A percentile compares a stretch with the other conserved stretches of the same genome.
Evolutionary conservation across 2,329 filamentous ascomycete genomes (phyloP).

Genomic region (Exophiala sideris): DNA sequence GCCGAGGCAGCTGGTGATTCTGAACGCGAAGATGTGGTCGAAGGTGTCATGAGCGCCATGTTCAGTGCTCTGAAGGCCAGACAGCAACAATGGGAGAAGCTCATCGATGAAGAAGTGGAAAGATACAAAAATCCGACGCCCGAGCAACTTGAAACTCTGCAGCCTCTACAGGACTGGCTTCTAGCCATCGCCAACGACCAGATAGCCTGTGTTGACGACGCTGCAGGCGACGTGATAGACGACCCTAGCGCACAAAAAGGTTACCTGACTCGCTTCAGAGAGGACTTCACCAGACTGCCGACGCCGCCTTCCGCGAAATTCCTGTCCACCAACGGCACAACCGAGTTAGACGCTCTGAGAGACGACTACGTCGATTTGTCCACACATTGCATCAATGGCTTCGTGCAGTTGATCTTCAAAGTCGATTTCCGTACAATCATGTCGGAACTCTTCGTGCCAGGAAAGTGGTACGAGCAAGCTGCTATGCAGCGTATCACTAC

Average conservation of each 20-base stretch:
- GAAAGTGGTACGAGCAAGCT: slow-evolving; percentile 77
- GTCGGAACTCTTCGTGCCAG: slow-evolving; percentile 80
- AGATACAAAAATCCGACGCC: slow-evolving; percentile 61
- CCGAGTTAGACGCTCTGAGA: slow-evolving; percentile 70
- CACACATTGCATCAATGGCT: slow-evolving; percentile 86
- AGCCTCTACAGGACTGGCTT: slow-evolving; percentile 80
- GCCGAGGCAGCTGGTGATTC: slow-evolving; percentile 80
- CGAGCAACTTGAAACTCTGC: slow-evolving; percentile 63
- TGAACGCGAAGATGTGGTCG: slow-evolving; percentile 81
- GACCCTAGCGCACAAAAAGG: slow-evolving; percentile 69
- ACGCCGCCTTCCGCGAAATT: slow-evolving; percentile 65
- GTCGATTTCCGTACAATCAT: slow-evolving; percentile 85
- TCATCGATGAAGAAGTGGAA: slow-evolving; percentile 79
- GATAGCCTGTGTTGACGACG: slow-evolving; percentile 95
- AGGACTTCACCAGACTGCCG: slow-evolving; percentile 77
- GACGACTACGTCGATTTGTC: slow-evolving; percentile 94
- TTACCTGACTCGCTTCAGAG: slow-evolving; percentile 82
- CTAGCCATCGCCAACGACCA: slow-evolving; percentile 97
- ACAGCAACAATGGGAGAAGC: slow-evolving; percentile 80
- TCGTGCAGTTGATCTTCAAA: slow-evolving; percentile 80
- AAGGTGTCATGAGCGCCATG: slow-evolving; percentile 96
- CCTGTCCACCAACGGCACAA: slow-evolving; percentile 65
- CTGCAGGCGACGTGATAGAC: slow-evolving; percentile 65
- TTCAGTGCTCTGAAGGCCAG: slow-evolving; percentile 78
- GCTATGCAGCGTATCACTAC: slow-evolving; percentile 91